phyloP scores from a whole-genome alignment of 1,139 yeast genomes.

The Chernovozyma sophiae-reginae region DNA sequence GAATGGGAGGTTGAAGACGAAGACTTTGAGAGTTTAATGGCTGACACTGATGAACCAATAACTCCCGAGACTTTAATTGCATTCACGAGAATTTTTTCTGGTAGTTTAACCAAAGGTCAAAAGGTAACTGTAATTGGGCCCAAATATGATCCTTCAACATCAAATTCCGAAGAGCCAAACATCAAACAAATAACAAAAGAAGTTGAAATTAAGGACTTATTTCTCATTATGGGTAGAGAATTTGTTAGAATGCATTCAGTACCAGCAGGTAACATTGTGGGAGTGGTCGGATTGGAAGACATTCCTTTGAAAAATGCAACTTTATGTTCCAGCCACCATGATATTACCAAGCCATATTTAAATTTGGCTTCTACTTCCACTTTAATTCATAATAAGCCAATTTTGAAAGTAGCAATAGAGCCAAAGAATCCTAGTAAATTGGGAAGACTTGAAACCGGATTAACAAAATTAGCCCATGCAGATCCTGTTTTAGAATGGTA shows the following conservation, averaged over 20 bases:
- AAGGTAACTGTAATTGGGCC: conserved; percentile 77
- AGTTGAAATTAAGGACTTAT: conserved; percentile 60
- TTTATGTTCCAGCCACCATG: conserved; percentile 45
- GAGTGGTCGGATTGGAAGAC: conserved; percentile 87
- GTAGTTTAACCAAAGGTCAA: conserved; percentile 73
- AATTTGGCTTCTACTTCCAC: conserved; percentile 62
- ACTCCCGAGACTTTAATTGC: conserved; percentile 70
- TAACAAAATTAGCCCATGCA: conserved; percentile 74
- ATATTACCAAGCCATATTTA: conserved; percentile 48
- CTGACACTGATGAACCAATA: conserved; percentile 42
- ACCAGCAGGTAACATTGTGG: conserved; percentile 95
- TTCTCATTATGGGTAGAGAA: conserved; percentile 89
- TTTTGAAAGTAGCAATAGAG: conserved; percentile 90
- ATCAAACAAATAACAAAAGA: conserved; percentile 42
- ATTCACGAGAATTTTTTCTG: conserved; percentile 85
- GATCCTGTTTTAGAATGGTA: conserved; percentile 91
- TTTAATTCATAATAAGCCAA: conserved; percentile 68
- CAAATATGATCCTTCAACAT: conserved; percentile 70
- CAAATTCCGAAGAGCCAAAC: conserved; percentile 42
- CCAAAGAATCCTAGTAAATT: conserved; percentile 84
- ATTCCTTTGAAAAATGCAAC: conserved; percentile 86
- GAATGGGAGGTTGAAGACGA: conserved; percentile 46
- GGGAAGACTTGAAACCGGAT: conserved; percentile 71
- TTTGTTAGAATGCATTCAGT: conserved; percentile 71
- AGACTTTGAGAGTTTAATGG: conserved; percentile 35